These are phyloP conservation scores for Lachancea cidri DNA, from an alignment of 805 yeast species.

Conservation along the genomic window DNA sequence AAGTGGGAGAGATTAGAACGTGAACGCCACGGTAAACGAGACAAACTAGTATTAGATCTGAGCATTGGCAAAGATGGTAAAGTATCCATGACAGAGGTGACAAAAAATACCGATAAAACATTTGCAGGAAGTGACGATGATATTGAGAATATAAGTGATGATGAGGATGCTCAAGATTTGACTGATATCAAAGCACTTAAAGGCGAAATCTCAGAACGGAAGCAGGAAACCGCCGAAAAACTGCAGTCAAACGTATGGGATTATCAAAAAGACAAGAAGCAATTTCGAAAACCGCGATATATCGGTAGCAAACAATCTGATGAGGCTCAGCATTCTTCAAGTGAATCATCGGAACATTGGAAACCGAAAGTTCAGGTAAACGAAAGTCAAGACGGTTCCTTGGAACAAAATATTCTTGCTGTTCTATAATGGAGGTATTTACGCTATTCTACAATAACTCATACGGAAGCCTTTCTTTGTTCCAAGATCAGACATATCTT, in stretches of 20 bases:
- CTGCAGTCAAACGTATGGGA: constrained; percentile 51
- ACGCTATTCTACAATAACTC: no score
- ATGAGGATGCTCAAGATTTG: constrained; percentile 33
- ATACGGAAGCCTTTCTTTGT: no score
- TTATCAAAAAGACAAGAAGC: constrained; percentile 45
- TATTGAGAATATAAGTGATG: constrained; percentile 34
- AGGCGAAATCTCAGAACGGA: constrained; percentile 16
- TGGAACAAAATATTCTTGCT: constrained; percentile 29
- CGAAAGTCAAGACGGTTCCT: constrained; percentile 15
- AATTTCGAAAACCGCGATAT: constrained; percentile 53
- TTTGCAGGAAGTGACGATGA: constrained; percentile 30
- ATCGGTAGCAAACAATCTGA: constrained; percentile 11
- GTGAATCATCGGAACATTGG: no score
- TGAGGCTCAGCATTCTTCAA: no score
- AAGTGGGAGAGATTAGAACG: constrained; percentile 55
- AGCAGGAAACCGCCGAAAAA: constrained; percentile 14
- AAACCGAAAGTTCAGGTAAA: constrained; percentile 24
- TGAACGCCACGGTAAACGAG: constrained; percentile 64
- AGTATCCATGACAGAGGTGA: constrained; percentile 54
- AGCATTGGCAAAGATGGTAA: constrained; percentile 72
- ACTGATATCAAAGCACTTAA: constrained; percentile 28
- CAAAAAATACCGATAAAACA: constrained; percentile 18
- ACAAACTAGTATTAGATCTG: constrained; percentile 65
- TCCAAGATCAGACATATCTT: no score
- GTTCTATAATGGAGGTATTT: constrained; percentile 14